Conservation (phyloP, 2,329 filamentous ascomycete species). For the Nemania sp. region DNA sequence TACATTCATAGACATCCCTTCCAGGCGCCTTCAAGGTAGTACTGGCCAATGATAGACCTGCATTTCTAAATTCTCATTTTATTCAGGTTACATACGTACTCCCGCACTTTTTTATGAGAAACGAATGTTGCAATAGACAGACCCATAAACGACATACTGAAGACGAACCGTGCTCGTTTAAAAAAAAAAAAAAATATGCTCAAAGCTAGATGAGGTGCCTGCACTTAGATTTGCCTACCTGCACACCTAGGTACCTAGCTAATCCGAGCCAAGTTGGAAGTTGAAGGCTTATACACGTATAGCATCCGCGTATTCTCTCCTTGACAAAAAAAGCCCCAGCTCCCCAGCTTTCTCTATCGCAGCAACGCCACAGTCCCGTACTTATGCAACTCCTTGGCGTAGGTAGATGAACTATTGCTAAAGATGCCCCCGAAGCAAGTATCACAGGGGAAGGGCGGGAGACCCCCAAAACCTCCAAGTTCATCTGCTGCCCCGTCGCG, state of each 20-base stretch:
- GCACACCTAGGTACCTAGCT: background rate
- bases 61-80: slow-evolving; percentile 6
- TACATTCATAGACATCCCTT: too few relatives aligned
- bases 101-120: too few relatives aligned
- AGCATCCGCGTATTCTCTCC: background rate
- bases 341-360: background rate
- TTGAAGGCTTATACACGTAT: background rate
- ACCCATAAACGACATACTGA: background rate
- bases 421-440: slow-evolving; percentile 43
- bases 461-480: slow-evolving; percentile 13
- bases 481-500: slow-evolving; percentile 14
- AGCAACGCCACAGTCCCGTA: background rate
- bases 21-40: too few relatives aligned
- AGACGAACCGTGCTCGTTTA: background rate
- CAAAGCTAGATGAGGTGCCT: background rate
- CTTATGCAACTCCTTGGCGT: background rate
- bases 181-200: too few relatives aligned
- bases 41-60: slow-evolving; percentile 5
- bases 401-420: background rate
- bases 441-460: slow-evolving; percentile 33
- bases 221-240: too few relatives aligned
- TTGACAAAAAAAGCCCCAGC: background rate
- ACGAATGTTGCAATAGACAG: background rate
- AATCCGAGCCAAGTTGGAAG: background rate
- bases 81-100: background rate